Base-by-base conservation (phyloP, 805 yeast genomes). In the Nakazawaea ishiwadae region DNA sequence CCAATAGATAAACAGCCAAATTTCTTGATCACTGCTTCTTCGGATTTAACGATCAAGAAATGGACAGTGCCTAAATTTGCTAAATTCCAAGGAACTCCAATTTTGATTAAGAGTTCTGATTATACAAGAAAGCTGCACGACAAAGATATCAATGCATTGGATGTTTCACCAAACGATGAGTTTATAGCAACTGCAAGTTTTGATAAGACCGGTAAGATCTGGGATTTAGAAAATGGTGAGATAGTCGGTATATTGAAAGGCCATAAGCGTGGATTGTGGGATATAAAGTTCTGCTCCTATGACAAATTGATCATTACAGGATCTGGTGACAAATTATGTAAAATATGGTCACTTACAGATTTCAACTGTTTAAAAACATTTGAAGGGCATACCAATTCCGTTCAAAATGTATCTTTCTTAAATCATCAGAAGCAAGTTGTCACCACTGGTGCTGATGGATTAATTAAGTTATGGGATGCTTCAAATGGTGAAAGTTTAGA, bases 81-180 rank as follows among this genome's bases (percentile, higher is more conserved):
- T 27, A 39, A 39, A n/a, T 32, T 39, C 11, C 28, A 36, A 3
- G 50, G 53, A 15, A 51, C 51, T 4, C 52, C 63, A 4, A 50
- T 56, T 12, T 42, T 55, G 3, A 70, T 85, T 5, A 78, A 72
- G 51, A 66, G 71, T 2, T 84, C 96, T 2, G 88, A 81, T 41
- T 93, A 83, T 60, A 93, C 99, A 0, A 79, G 96, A 68, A 79
- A 90, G 55, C 98, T 97, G 1, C 99, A 93, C 59, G 98, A 93
- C 42, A 93, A 91, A 59, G 96, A 93, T 60, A 93, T 93, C 46
- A 95, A 93, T 54, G 75, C 91, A 2, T 65, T 93, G 40, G 96
- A 89, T 49, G 69, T 93, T 4, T 74, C 97, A n/a, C 96, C 96
- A 14, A 87, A 89, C 55, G 95, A 91, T 60, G 83, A 81, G 48